A percentile compares a stretch with the other conserved stretches of the same genome.
These are phyloP conservation scores for Setomelanomma holmii DNA, from an alignment of 2,329 filamentous ascomycete species.

Conservation along the genomic window DNA sequence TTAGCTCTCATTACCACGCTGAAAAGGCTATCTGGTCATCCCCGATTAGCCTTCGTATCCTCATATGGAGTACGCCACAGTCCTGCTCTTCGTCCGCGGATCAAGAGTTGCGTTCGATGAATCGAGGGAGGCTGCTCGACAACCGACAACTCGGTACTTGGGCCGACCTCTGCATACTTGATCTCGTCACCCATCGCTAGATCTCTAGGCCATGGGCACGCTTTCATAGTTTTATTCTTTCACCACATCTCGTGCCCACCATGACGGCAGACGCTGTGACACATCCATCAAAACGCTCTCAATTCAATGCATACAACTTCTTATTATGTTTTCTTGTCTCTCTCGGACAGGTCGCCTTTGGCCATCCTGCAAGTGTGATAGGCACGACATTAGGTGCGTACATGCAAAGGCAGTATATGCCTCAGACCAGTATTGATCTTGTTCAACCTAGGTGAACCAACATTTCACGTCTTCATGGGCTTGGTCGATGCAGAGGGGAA, in stretches of 20 bases:
- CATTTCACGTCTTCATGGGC: constrained; percentile 26
- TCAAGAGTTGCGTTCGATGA: background rate
- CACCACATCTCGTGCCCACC: no score
- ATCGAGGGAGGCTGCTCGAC: background rate
- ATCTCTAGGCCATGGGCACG: no score
- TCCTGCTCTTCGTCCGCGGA: background rate
- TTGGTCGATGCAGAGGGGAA: constrained; percentile 23
- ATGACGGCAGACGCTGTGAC: constrained; percentile 3
- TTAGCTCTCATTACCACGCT: no score
- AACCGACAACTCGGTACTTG: background rate
- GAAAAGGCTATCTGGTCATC: no score
- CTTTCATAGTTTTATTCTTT: no score
- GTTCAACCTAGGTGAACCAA: constrained; percentile 15
- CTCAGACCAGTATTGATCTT: background rate
- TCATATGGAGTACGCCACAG: background rate
- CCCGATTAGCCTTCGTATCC: no score
- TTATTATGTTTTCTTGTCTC: constrained; percentile 25
- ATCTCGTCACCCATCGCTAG: background rate
- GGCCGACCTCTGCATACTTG: background rate
- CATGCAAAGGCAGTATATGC: background rate
- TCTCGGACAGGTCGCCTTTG: constrained; percentile 29
- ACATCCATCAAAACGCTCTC: constrained; percentile 12
- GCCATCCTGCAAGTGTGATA: constrained; percentile 30
- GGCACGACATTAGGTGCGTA: constrained; percentile 15
- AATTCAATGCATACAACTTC: constrained; percentile 30